Conservation (phyloP, 768 basidiomycete species). For the Xanthoconium stramineum region DNA sequence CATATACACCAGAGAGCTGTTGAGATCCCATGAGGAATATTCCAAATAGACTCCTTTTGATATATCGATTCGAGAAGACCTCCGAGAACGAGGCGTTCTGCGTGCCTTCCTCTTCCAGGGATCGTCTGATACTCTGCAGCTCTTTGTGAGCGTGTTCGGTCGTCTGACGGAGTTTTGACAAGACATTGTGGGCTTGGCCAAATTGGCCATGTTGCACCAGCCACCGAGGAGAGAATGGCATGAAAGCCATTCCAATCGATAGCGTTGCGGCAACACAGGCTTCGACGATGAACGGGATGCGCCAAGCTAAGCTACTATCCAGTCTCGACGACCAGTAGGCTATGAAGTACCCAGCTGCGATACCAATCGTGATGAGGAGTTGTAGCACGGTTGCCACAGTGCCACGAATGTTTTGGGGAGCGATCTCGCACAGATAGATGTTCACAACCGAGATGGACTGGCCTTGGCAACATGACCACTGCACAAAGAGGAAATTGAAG, state of each 20-base stretch:
- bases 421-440: conserved; percentile 40
- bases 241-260: conserved; percentile 22
- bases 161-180: conserved; percentile 17
- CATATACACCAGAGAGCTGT: conserved; percentile 34
- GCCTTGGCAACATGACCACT: conserved; percentile 45
- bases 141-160: conserved; percentile 19
- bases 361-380: conserved; percentile 42
- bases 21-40: conserved; percentile 44
- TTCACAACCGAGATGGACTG: conserved; percentile 42
- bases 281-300: conserved; percentile 27
- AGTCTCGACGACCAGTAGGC: conserved; percentile 25
- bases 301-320: conserved; percentile 25
- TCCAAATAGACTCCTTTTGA: conserved; percentile 37
- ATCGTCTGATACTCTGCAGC: conserved; percentile 15
- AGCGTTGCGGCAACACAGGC: conserved; percentile 17
- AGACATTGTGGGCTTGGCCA: conserved; percentile 32
- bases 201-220: conserved; percentile 32
- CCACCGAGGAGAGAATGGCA: conserved; percentile 24
- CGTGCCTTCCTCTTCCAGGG: conserved; percentile 21
- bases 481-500: conserved; percentile 36
- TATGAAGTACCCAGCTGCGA: conserved; percentile 34
- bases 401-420: conserved; percentile 41
- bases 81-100: conserved; percentile 24
- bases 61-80: conserved; percentile 28
- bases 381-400: conserved; percentile 40